Evolutionary conservation across 1,284 basidiomycete genomes (phyloP).

Genomic region (Golubevia pallescens): DNA sequence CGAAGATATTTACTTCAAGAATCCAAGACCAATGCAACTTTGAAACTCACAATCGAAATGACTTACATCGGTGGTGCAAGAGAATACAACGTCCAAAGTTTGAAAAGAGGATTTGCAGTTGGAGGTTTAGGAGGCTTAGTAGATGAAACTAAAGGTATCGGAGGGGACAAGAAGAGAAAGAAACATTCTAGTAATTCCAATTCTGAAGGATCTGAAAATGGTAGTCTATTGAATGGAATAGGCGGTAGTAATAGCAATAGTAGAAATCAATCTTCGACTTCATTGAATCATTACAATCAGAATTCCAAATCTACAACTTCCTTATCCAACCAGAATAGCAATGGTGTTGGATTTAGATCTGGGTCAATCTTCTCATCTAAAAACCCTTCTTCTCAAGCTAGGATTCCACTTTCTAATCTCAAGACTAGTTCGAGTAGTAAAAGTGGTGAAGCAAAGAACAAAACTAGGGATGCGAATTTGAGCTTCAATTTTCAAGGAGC

Average conservation of each 20-base stretch:
- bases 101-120: slow-evolving; percentile 39
- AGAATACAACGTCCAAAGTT: slow-evolving; percentile 69
- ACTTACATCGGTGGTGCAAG: slow-evolving; percentile 71
- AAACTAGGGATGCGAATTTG: slow-evolving; percentile 5
- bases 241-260: not conserved
- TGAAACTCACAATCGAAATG: slow-evolving; percentile 74
- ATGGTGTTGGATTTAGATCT: slow-evolving; percentile 12
- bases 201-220: not conserved
- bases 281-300: slow-evolving; percentile 19
- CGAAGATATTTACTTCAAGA: slow-evolving; percentile 75
- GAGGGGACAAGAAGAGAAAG: not conserved
- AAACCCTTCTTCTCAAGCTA: slow-evolving; percentile 23
- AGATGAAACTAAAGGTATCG: slow-evolving; percentile 1
- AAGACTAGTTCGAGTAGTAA: slow-evolving; percentile 13
- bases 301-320: slow-evolving; percentile 3
- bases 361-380: slow-evolving; percentile 19
- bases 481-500: slow-evolving; percentile 15
- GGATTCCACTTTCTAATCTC: slow-evolving; percentile 28
- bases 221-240: not conserved
- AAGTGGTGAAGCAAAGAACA: slow-evolving; percentile 2
- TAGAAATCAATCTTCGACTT: not conserved
- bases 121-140: slow-evolving; percentile 14
- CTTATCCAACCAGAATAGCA: not conserved
- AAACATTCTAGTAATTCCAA: slow-evolving; percentile 2
- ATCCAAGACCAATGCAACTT: slow-evolving; percentile 79